These are phyloP conservation scores for Salix caprea DNA, from an alignment of 345 rosid genomes.

Conservation along the genomic window DNA sequence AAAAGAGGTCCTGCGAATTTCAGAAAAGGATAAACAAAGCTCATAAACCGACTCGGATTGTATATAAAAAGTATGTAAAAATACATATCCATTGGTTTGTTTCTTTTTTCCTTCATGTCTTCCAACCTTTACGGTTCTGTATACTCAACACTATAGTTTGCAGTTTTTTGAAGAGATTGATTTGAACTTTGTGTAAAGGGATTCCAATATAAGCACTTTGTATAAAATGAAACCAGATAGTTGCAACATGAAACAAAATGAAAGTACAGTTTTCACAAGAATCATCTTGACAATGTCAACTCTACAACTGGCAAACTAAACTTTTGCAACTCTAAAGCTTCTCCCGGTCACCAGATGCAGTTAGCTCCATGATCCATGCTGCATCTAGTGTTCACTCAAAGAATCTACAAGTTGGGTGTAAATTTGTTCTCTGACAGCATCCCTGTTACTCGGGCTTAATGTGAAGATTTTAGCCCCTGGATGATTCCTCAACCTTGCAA, in stretches of 20 bases:
- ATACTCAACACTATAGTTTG: too few relatives aligned
- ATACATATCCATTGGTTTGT: background rate
- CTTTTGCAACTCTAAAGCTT: too few relatives aligned
- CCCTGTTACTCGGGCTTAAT: constrained; percentile 46
- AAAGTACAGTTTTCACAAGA: background rate
- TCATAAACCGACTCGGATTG: constrained; percentile 12
- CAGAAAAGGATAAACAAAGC: constrained; percentile 56
- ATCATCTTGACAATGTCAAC: too few relatives aligned
- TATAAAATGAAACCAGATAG: background rate
- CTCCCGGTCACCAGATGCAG: too few relatives aligned
- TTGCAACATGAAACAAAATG: background rate
- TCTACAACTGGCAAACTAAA: too few relatives aligned
- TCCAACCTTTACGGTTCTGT: too few relatives aligned
- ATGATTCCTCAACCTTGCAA: constrained; percentile 55
- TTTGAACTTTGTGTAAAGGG: background rate
- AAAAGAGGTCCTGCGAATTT: constrained; percentile 54
- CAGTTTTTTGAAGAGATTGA: background rate
- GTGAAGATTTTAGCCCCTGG: constrained; percentile 52
- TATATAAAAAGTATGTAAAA: background rate
- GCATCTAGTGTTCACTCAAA: constrained; percentile 24
- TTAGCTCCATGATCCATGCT: background rate
- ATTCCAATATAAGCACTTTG: too few relatives aligned
- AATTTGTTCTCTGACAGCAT: constrained; percentile 41
- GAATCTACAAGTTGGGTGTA: constrained; percentile 32
- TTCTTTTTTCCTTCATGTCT: background rate